Evolutionary conservation across 257 asterid species (phyloP).

Genomic region (Schizonepeta tenuifolia): DNA sequence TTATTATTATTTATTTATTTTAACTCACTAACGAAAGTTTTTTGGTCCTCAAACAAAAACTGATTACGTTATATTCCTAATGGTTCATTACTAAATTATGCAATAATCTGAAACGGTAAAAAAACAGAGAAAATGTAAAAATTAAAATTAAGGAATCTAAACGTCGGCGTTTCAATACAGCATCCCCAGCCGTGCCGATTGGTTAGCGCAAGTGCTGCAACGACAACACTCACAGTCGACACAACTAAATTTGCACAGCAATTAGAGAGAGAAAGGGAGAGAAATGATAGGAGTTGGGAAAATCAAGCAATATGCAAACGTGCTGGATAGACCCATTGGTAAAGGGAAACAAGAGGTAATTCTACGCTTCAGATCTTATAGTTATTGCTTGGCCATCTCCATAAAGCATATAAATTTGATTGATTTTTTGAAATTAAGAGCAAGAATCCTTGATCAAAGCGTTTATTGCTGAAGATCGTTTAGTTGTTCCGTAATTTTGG

Average conservation of each 20-base stretch:
- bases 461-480: neutral
- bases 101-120: too few relatives aligned
- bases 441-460: neutral
- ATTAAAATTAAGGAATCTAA: too few relatives aligned
- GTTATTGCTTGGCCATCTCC: neutral
- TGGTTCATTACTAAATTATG: too few relatives aligned
- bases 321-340: conserved; percentile 84
- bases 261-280: neutral
- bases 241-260: neutral
- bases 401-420: neutral
- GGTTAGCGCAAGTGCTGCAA: neutral
- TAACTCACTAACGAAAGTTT: too few relatives aligned
- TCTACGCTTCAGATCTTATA: conserved; percentile 34
- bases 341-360: conserved; percentile 98
- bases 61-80: too few relatives aligned
- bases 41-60: too few relatives aligned
- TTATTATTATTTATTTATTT: too few relatives aligned
- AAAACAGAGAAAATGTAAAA: neutral
- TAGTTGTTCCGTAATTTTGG: neutral
- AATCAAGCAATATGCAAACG: conserved; percentile 83
- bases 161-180: neutral
- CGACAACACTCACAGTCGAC: conserved; percentile 12
- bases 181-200: neutral
- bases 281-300: conserved; percentile 86
- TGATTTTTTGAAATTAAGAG: conserved; percentile 14